phyloP scores from a whole-genome alignment of 768 basidiomycete species.

The Leccinum olivaceopallidum region DNA sequence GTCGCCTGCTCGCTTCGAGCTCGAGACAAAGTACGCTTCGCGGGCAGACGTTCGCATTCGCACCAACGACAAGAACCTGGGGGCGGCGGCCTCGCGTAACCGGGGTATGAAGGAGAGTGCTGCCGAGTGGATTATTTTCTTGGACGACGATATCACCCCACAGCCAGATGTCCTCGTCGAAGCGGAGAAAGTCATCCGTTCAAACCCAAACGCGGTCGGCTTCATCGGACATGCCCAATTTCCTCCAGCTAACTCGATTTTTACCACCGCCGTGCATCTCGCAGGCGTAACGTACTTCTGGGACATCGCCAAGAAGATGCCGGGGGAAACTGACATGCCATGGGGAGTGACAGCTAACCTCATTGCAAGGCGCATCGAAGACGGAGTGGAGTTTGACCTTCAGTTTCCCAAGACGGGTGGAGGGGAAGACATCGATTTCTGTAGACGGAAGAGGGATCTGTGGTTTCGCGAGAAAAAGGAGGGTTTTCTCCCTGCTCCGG shows the following conservation, averaged over 20 bases:
- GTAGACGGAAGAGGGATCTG: slow-evolving; percentile 44
- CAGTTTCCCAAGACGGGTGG: slow-evolving; percentile 63
- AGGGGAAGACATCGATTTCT: slow-evolving; percentile 64
- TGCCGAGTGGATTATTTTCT: slow-evolving; percentile 57
- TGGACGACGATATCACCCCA: slow-evolving; percentile 60
- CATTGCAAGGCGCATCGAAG: slow-evolving; percentile 45
- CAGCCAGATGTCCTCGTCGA: slow-evolving; percentile 42
- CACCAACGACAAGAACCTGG: slow-evolving; percentile 45
- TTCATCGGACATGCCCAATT: slow-evolving; percentile 56
- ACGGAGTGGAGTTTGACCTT: slow-evolving; percentile 46
- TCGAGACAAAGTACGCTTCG: slow-evolving; percentile 40
- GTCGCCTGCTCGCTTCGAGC: slow-evolving; percentile 39
- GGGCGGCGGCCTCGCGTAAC: slow-evolving; percentile 57
- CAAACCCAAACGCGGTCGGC: slow-evolving; percentile 48
- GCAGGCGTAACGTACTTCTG: slow-evolving; percentile 62
- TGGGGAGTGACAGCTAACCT: slow-evolving; percentile 69
- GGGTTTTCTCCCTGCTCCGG: slow-evolving; percentile 50
- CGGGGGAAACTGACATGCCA: slow-evolving; percentile 43
- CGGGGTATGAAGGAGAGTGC: slow-evolving; percentile 54
- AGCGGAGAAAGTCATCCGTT: slow-evolving; percentile 48
- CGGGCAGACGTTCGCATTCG: slow-evolving; percentile 57
- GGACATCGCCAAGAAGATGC: slow-evolving; percentile 55
- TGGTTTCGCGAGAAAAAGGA: slow-evolving; percentile 35
- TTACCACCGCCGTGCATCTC: slow-evolving; percentile 54
- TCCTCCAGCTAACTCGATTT: slow-evolving; percentile 47